phyloP scores from a whole-genome alignment of 805 yeast species.

The Starmerella roubikii region DNA sequence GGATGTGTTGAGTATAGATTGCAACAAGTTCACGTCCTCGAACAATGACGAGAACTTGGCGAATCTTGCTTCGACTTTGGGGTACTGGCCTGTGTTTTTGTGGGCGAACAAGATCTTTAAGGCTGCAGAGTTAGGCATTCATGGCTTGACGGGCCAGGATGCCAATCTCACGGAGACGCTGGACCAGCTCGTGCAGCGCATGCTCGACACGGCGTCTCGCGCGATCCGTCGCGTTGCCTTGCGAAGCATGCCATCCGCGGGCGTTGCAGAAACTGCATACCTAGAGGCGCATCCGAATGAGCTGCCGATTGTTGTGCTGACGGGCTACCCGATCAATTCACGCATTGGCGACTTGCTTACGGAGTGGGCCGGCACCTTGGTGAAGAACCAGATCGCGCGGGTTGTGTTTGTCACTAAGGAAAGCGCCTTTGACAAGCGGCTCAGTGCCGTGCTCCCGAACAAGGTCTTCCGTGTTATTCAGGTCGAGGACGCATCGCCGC shows the following conservation, averaged over 20 bases:
- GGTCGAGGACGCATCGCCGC: slow-evolving; percentile 67
- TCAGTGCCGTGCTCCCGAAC: slow-evolving; percentile 66
- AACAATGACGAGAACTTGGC: slow-evolving; percentile 52
- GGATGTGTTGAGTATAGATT: slow-evolving; percentile 53
- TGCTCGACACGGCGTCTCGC: slow-evolving; percentile 25
- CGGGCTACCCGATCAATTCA: slow-evolving; percentile 14
- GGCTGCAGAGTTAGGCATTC: slow-evolving; percentile 71
- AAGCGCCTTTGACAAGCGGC: slow-evolving; percentile 56
- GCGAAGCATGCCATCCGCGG: slow-evolving; percentile 22
- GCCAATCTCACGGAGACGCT: slow-evolving; percentile 24
- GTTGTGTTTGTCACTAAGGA: slow-evolving; percentile 74
- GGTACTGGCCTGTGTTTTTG: slow-evolving; percentile 87
- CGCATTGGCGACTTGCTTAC: slow-evolving; percentile 55
- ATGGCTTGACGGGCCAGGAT: slow-evolving; percentile 76
- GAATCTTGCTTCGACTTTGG: slow-evolving; percentile 59
- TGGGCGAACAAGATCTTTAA: slow-evolving; percentile 75
- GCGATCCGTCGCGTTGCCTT: slow-evolving; percentile 58
- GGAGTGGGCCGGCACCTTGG: slow-evolving; percentile 75
- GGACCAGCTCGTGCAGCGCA: slow-evolving; percentile 22
- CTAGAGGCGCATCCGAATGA: slow-evolving; percentile 15
- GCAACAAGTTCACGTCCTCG: slow-evolving; percentile 60
- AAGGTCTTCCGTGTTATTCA: slow-evolving; percentile 67
- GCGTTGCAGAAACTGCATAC: slow-evolving; percentile 6
- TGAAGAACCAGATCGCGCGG: slow-evolving; percentile 71
- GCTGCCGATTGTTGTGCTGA: slow-evolving; percentile 18